Base-by-base conservation (phyloP, 208 protist species). In the Crithidia mellificae region DNA sequence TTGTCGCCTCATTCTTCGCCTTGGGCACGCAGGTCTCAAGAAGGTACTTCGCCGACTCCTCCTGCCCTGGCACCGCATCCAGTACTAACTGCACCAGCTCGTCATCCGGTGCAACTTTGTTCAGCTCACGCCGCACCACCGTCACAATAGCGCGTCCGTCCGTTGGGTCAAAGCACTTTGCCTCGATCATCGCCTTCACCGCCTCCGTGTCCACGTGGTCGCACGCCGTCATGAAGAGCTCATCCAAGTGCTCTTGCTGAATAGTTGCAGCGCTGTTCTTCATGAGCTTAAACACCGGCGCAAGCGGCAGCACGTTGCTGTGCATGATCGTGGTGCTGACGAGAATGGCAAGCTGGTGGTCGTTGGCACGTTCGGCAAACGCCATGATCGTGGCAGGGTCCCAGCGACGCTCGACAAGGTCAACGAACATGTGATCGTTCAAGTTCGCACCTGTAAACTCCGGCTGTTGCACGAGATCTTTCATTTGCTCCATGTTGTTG, bases 211-310 rank as follows among this genome's bases (percentile, higher is more conserved):
- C 83, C 7, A 74, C 74, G 44, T 82, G 82, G 41, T 95, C 90
- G 63, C 83, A 90, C 5, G 79, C 81, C 14, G 71, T 82, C 38
- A 89, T 63, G 58, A 93, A 95, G 12, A 93, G 79, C 44, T 83
- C 58, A 30, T 81, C 78, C 2, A 95, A 68, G 22, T 93, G 71
- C 68, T 92, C 75, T 55, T 59, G 17, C 38, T 63, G 69, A 41
- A 95, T 90, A 0, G 82, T 86, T 5, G 43, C 75, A 17, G 70
- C 20, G 2, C 64, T 43, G 55, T 91, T 64, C 44, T 75, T 66
- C 81, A 95, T 91, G 3, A 71, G 63, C 5, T 32, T 49, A 62
- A 95, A 95, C 1, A 91, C 24, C 15, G 72, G 51, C 0, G 62
- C 66, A 1, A 95, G 63, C 4, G 80, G 76, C 27, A 91, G 57